Evolutionary conservation across 495 filamentous ascomycete species (phyloP).

Genomic region (Mytilinidion resinicola): DNA sequence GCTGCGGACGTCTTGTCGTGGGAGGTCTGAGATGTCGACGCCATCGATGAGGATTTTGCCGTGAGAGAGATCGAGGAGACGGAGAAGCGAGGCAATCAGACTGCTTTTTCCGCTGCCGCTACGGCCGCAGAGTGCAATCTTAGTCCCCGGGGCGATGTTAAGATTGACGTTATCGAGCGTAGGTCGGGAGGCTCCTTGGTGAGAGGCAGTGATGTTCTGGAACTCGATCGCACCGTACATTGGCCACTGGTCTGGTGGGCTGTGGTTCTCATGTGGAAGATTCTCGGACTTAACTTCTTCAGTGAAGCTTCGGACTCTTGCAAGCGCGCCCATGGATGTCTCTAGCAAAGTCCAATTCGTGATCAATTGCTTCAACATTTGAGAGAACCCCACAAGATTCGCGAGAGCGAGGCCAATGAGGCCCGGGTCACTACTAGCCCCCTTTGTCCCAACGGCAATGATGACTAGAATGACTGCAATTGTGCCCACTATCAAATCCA

Average conservation of each 20-base stretch:
- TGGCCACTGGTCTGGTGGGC: conserved; percentile 44
- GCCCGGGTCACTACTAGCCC: conserved; percentile 18
- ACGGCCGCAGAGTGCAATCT: conserved; percentile 43
- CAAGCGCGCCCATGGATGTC: conserved; percentile 47
- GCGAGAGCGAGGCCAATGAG: conserved; percentile 39
- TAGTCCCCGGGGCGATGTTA: conserved; percentile 47
- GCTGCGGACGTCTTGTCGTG: conserved; percentile 42
- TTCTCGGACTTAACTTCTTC: conserved; percentile 34
- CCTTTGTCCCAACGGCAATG: conserved; percentile 16
- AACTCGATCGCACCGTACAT: conserved; percentile 48
- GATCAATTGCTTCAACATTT: conserved; percentile 34
- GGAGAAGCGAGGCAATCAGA: conserved; percentile 47
- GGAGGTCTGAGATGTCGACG: conserved; percentile 45
- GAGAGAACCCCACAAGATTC: conserved; percentile 37
- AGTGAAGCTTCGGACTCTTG: conserved; percentile 40
- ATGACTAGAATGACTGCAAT: conserved; percentile 35
- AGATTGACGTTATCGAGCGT: conserved; percentile 47
- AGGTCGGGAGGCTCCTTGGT: background rate
- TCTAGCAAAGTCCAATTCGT: conserved; percentile 45
- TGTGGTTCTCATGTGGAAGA: conserved; percentile 14
- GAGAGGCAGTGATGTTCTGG: background rate
- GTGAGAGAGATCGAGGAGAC: conserved; percentile 41
- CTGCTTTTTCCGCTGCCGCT: conserved; percentile 44
- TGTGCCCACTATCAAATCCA: conserved; percentile 38
- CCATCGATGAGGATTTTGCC: conserved; percentile 47